Conservation (phyloP, 495 filamentous ascomycete genomes). For the Aspergillus funiculosus region DNA sequence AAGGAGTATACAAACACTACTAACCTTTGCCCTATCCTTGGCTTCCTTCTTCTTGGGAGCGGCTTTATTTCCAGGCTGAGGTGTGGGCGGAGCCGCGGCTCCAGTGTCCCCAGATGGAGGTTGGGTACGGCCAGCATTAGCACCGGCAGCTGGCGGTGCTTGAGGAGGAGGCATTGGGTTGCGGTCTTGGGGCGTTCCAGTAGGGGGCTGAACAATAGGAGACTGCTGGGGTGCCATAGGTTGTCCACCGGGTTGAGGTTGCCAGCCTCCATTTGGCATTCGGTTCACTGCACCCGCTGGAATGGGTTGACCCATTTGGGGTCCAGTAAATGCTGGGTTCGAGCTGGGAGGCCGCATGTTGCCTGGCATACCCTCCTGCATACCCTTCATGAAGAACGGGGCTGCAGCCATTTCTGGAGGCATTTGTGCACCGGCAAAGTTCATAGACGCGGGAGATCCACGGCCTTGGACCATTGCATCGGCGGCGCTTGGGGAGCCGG, state of each 20-base stretch:
- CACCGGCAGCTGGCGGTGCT: constrained; percentile 58
- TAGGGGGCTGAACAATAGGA: constrained; percentile 48
- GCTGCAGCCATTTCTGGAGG: constrained; percentile 59
- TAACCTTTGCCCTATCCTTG: constrained; percentile 72
- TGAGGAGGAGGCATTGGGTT: constrained; percentile 84
- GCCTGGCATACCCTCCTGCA: constrained; percentile 50
- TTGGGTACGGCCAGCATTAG: constrained; percentile 56
- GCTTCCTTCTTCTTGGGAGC: constrained; percentile 81
- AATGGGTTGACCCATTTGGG: constrained; percentile 59
- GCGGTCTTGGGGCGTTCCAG: constrained; percentile 72
- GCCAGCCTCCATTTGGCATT: constrained; percentile 48
- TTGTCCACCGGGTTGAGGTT: constrained; percentile 53
- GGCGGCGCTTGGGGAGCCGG: constrained; percentile 77
- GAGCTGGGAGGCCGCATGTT: constrained; percentile 84
- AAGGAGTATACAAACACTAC: constrained; percentile 8
- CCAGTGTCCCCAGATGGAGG: constrained; percentile 75
- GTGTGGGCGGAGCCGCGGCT: constrained; percentile 78
- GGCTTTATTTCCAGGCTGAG: constrained; percentile 68
- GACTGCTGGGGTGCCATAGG: constrained; percentile 58
- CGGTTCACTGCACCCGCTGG: constrained; percentile 44
- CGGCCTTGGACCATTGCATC: constrained; percentile 66
- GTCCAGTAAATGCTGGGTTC: constrained; percentile 65
- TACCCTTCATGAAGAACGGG: constrained; percentile 55
- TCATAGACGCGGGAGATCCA: constrained; percentile 77
- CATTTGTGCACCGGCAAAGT: constrained; percentile 63